Evolutionary conservation across 2,329 filamentous ascomycete genomes (phyloP), one percentile per base, ranked within the genome.

Genomic region (Aureobasidium mangrovei): DNA sequence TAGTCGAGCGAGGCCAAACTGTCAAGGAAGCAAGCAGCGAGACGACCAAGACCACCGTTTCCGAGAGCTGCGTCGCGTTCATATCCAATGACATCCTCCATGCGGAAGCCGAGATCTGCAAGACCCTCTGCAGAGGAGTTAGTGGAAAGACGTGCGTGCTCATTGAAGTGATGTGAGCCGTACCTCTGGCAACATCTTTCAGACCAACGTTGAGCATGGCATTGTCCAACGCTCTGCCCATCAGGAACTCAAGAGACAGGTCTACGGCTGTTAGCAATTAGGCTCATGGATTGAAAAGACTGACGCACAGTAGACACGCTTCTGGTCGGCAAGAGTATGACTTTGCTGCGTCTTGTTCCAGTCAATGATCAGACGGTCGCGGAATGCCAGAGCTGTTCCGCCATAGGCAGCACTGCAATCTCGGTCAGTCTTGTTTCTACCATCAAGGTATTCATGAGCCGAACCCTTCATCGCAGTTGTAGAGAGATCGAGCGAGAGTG

Each of bases 331-430:
- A 64, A 87, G 89, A 0, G 91, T 96, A 73, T 98, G 93, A 58
- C 85, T 85, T 75, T 98, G 93, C 75, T 98, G 93, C 44, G 93
- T 98, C 73, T 85, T 90, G 75, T 97, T 98, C 93, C 93, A 98
- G 62, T 95, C 89, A 59, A 93, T 84, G 65, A 98, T 85, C 67
- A 98, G 77, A 51, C 90, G 85, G 70, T 98, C 91, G 65, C 93
- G 83, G 73, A 98, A 91, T 28, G 93, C 91, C 64, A 98, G 75
- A 60, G 89, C 88, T 41, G 91, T 89, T 60, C 91, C 93, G 6
- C 87, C 83, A 71, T 98, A 98, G 32, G 91, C 90, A 52, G 93
- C 93, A 53, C 81, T 79, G 57, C 2, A 39, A 7, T 46, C 31
- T 32, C 5, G 39, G 48, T 64, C 48, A 54, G 41, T 36, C 27